These are phyloP conservation scores for Talaromyces sp. DNA, from an alignment of 2,329 filamentous ascomycete genomes.

Conservation along the genomic window DNA sequence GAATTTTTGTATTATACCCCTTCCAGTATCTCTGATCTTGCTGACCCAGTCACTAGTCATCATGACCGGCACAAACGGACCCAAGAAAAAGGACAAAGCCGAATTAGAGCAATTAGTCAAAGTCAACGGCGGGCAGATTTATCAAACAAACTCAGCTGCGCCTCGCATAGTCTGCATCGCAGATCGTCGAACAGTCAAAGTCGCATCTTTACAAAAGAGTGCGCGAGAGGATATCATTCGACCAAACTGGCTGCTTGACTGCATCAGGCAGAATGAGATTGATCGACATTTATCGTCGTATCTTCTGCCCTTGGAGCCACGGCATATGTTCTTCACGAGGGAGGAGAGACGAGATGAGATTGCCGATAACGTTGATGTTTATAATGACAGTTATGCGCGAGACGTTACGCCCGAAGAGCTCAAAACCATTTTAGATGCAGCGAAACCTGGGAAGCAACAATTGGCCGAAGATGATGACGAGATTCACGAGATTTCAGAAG, in stretches of 20 bases:
- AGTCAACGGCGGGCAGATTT: constrained; percentile 73
- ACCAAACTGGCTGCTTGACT: constrained; percentile 81
- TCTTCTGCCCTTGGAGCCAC: constrained; percentile 63
- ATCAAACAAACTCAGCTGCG: constrained; percentile 65
- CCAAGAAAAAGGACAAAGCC: constrained; percentile 69
- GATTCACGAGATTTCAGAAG: constrained; percentile 21
- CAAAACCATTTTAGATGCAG: constrained; percentile 43
- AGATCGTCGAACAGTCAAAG: constrained; percentile 76
- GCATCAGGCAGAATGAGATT: constrained; percentile 59
- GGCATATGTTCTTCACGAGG: constrained; percentile 70
- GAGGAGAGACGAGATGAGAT: constrained; percentile 55
- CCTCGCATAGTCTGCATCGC: constrained; percentile 69
- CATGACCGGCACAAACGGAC: constrained; percentile 69
- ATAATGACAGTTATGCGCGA: constrained; percentile 77
- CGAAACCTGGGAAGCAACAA: constrained; percentile 25
- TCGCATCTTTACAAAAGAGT: constrained; percentile 74
- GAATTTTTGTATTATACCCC: constrained; percentile 60
- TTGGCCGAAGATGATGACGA: constrained; percentile 29
- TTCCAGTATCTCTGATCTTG: background rate
- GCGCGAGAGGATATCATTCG: constrained; percentile 69
- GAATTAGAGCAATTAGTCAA: constrained; percentile 81
- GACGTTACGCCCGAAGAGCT: constrained; percentile 66
- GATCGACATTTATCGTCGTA: constrained; percentile 53
- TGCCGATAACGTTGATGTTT: constrained; percentile 66
- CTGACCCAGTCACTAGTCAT: constrained; percentile 47